Percentiles rank a stretch among this genome's conserved stretches.
Conservation (phyloP, 768 basidiomycete species). For the Tubosaeta sp. region DNA sequence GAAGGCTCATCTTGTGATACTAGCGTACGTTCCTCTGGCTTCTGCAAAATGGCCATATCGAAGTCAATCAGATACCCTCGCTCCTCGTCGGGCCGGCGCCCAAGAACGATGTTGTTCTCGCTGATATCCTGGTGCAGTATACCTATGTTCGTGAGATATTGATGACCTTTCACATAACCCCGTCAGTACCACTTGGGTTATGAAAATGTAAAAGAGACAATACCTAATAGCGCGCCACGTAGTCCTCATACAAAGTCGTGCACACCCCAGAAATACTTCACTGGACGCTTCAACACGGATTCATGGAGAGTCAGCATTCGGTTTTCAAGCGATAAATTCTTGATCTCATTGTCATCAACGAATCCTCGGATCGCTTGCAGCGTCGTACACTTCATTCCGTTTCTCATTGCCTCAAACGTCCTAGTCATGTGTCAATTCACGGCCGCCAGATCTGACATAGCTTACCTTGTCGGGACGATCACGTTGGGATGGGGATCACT, state of each 20-base stretch:
- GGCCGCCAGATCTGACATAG: no score
- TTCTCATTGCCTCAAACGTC: background rate
- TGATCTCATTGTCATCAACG: background rate
- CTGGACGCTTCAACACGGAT: no score
- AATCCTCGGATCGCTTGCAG: background rate
- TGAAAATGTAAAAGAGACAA: background rate
- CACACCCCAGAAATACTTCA: no score
- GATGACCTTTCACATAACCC: conserved; percentile 3
- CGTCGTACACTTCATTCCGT: background rate
- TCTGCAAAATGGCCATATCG: conserved; percentile 15
- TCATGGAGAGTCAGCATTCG: background rate
- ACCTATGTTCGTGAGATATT: conserved; percentile 6
- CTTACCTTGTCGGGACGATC: background rate
- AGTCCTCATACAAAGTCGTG: no score
- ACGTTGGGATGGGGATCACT: background rate
- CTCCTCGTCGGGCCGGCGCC: conserved; percentile 5
- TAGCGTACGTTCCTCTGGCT: background rate
- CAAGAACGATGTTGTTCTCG: conserved; percentile 26
- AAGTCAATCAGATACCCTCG: conserved; percentile 31
- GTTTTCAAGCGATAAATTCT: background rate
- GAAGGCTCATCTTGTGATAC: background rate
- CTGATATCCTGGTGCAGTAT: background rate
- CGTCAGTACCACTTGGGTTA: background rate
- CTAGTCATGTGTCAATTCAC: background rate
- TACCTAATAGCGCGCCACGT: background rate